Evolutionary conservation across 805 yeast genomes (phyloP).

Genomic region (Ogataea ganodermae): DNA sequence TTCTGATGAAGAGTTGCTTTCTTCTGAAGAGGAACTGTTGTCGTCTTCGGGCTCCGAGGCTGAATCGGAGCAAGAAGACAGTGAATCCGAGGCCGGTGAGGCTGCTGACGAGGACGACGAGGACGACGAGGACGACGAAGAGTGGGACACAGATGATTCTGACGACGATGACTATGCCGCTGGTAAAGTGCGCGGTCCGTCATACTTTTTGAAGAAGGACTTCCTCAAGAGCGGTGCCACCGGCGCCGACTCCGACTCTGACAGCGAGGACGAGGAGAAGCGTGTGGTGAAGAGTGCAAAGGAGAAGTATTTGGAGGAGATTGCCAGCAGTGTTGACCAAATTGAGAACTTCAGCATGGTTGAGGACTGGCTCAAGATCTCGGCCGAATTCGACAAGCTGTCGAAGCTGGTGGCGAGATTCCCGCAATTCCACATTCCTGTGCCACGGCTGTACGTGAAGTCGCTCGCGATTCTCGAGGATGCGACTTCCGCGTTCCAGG

Average conservation of each 20-base stretch:
- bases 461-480: conserved; percentile 74
- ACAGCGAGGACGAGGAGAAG: conserved; percentile 62
- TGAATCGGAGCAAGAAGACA: conserved; percentile 17
- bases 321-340: conserved; percentile 63
- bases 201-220: conserved; percentile 55
- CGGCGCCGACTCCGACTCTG: conserved; percentile 41
- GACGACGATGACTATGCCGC: conserved; percentile 42
- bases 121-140: conserved; percentile 45
- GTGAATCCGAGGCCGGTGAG: conserved; percentile 22
- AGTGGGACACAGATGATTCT: conserved; percentile 46
- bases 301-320: conserved; percentile 89
- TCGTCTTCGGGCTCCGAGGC: conserved; percentile 38
- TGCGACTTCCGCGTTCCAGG: conserved; percentile 51
- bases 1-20: conserved; percentile 52
- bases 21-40: conserved; percentile 64
- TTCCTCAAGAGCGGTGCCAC: conserved; percentile 44
- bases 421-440: conserved; percentile 71
- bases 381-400: conserved; percentile 77
- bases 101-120: conserved; percentile 40
- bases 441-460: conserved; percentile 72
- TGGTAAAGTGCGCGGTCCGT: conserved; percentile 47
- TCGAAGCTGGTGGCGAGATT: conserved; percentile 66
- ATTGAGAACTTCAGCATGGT: conserved; percentile 69
- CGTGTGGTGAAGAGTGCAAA: conserved; percentile 90
- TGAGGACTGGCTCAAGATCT: conserved; percentile 77